Evolutionary conservation across 23 red algal genomes (phyloP).

Genomic region (Gracilaria vermiculophylla): DNA sequence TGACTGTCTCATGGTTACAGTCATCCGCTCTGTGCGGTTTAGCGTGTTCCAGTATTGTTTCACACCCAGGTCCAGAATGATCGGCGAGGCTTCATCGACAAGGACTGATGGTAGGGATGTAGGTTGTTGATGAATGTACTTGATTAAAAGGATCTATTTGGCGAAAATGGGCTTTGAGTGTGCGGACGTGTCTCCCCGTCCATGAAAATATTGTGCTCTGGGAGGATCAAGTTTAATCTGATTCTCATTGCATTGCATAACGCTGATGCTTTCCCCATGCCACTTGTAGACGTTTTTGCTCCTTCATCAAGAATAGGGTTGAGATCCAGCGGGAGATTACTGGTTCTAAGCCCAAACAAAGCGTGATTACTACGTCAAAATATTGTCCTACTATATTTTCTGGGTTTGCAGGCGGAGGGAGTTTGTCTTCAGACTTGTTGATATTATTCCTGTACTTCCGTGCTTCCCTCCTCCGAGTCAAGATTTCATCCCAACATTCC

Average conservation of each 20-base stretch:
- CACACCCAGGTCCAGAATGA: constrained; percentile 19
- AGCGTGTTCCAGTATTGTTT: neutral
- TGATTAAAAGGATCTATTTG: constrained; percentile 9
- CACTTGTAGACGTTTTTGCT: constrained; percentile 30
- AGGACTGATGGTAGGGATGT: constrained; percentile 17
- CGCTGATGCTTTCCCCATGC: neutral
- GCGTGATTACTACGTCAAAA: neutral
- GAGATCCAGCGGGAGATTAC: constrained; percentile 13
- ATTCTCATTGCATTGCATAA: constrained; percentile 23
- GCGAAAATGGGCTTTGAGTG: neutral
- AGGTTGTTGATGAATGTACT: neutral
- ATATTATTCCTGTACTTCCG: neutral
- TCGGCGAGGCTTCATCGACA: neutral
- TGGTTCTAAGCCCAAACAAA: neutral
- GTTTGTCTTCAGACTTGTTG: neutral
- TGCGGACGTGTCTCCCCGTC: neutral
- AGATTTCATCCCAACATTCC: neutral
- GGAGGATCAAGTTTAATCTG: neutral
- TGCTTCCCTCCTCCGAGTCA: neutral
- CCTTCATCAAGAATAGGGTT: constrained; percentile 51
- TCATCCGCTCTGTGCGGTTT: neutral
- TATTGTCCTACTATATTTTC: neutral
- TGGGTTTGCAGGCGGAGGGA: neutral
- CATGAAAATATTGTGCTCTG: constrained; percentile 7
- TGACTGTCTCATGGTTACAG: neutral